Base-by-base conservation (phyloP, 2,329 filamentous ascomycete species). In the Colletotrichum limetticola region DNA sequence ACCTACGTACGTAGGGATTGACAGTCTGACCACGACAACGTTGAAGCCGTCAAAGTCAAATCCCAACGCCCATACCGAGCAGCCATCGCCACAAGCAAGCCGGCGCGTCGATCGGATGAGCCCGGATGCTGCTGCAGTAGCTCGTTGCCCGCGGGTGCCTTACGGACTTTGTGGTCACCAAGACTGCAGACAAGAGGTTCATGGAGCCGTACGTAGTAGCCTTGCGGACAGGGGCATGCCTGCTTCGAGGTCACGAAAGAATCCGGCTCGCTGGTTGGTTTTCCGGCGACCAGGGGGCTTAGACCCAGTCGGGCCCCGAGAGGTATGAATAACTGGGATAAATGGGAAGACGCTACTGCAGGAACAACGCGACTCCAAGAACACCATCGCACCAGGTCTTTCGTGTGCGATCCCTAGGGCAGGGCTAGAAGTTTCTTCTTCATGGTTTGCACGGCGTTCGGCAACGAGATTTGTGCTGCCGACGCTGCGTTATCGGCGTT, bases 291-390 rank as follows among this genome's bases (percentile, higher is more conserved):
- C 55, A 32, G 30, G 32, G 55, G 24, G 22, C 66, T 69, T 49
- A 64, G 53, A 69, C 70, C 26, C 32, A 61, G 49, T 66, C 60
- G 46, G 37, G 70, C 46, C 32, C 70, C 56, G 55, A 65, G n/a
- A 28, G 59, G 24, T 46, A 55, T 59, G 59, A 53, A 55, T 53
- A 30, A n/a, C 66, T 46, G 60, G 69, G 66, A 69, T 53, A 53
- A 66, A 42, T 24, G 28, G 66, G 57, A 68, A 19, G 60, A 62
- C 70, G 61, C 70, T 71, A 74, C 66, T 74, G 66, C 71, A 74
- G 66, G 73, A 63, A 74, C 73, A 67, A 53, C 60, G 12, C 60
- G 64, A 55, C 58, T 49, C 26, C 26, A 49, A 56, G 68, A 62
- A 71, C 49, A 68, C 64, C 55, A 70, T 57, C 70, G 49, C 37